Base-by-base conservation (phyloP, 2,329 filamentous ascomycete species). In the Calonectria henricotiae region DNA sequence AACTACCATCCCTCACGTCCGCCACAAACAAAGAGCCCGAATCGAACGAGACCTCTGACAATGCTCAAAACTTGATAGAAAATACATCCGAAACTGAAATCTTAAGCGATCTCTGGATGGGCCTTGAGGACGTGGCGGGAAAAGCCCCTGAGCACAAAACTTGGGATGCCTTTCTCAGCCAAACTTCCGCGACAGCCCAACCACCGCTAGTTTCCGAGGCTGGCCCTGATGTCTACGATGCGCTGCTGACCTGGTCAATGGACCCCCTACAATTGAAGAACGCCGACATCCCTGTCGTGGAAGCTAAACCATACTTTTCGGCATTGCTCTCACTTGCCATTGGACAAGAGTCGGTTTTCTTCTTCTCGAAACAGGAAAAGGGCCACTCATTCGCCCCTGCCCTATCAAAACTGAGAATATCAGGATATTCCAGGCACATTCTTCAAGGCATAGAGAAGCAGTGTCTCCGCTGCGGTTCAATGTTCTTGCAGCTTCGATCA, bases 311-410 rank as follows among this genome's bases (percentile, higher is more conserved):
- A 5, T 92, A 90, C 76, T 81, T 85, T 61, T 80, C 85, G 20
- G 91, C 90, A 12, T 83, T 96, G 0, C 84, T 92, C 71, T 88
- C 90, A 13, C 83, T 96, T 1, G 89, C 90, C 0, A 86, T 95
- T 6, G 94, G 93, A 0, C 87, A 93, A 58, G 91, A 90, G 44
- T 95, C 93, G 0, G 85, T 92, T 1, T 87, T 96, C 39, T 96
- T 96, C 39, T 96, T 94, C 79, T 78, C 81, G 0, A 94, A 89
- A 86, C 84, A 91, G 62, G 79, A 85, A 2, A 83, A 84, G 3
- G 85, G 85, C 32, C 82, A 81, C 27, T 83, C 82, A 0, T 94
- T 95, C 74, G 79, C 82, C 17, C 84, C 87, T 11, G 80, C 82
- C 2, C 75, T 88, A 0, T 76, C 84, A 0, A 79, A 82, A 7